A percentile compares a stretch with the other conserved stretches of the same genome.
These are phyloP conservation scores for Populus tomentosa DNA, from an alignment of 441 rosid genomes.

Conservation along the genomic window DNA sequence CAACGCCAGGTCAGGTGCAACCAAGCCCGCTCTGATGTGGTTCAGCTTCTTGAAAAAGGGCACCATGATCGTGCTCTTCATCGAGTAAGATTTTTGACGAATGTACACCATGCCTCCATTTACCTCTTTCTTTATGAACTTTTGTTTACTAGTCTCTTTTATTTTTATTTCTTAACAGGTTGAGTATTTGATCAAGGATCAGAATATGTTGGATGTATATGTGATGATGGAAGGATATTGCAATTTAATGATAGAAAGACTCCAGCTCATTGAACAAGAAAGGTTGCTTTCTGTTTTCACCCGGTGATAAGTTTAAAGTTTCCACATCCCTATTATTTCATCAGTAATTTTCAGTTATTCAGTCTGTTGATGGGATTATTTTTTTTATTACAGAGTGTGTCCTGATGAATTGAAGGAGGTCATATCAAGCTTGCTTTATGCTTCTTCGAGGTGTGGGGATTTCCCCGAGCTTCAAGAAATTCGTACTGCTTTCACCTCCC, in stretches of 20 bases:
- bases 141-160: background rate
- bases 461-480: slow-evolving; percentile 94
- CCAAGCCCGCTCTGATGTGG: slow-evolving; percentile 68
- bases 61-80: slow-evolving; percentile 72
- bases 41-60: slow-evolving; percentile 72
- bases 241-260: slow-evolving; percentile 58
- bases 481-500: slow-evolving; percentile 53
- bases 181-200: slow-evolving; percentile 71
- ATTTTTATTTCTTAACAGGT: slow-evolving; percentile 36
- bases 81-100: slow-evolving; percentile 40
- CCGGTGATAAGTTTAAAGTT: background rate
- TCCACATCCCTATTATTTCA: background rate
- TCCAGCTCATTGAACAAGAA: slow-evolving; percentile 61
- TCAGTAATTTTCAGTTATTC: background rate
- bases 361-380: background rate
- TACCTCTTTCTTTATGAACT: no score
- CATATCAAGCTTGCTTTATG: slow-evolving; percentile 61
- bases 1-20: slow-evolving; percentile 57
- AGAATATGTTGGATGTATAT: slow-evolving; percentile 66
- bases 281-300: slow-evolving; percentile 25
- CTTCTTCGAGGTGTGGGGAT: slow-evolving; percentile 79
- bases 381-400: slow-evolving; percentile 42
- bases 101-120: background rate
- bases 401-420: slow-evolving; percentile 83
- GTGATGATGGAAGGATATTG: slow-evolving; percentile 60